A percentile compares a stretch with the other conserved stretches of the same genome.
phyloP scores from a whole-genome alignment of 2,329 filamentous ascomycete genomes.

The Hansfordia pulvinata region DNA sequence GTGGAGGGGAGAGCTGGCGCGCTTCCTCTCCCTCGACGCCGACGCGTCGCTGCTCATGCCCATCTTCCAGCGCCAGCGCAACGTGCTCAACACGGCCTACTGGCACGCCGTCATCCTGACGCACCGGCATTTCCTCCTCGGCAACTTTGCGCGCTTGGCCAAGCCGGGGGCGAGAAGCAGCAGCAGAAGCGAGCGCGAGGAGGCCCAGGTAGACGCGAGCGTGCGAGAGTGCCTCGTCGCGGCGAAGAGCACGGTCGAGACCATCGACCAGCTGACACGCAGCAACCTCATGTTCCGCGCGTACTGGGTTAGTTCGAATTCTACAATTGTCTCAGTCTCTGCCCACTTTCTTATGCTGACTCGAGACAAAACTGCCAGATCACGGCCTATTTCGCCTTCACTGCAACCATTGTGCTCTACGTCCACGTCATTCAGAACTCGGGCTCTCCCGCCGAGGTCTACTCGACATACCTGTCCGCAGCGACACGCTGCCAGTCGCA shows the following conservation, averaged over 20 bases:
- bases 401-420: constrained; percentile 14
- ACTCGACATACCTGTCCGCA: constrained; percentile 6
- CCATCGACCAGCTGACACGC: constrained; percentile 11
- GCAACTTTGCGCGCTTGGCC: constrained; percentile 17
- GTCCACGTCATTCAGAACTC: constrained; percentile 12
- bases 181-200: constrained; percentile 4
- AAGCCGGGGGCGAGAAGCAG: constrained; percentile 4
- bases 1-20: constrained; percentile 20
- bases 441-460: constrained; percentile 3
- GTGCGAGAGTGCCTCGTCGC: constrained; percentile 11
- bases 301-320: constrained; percentile 12
- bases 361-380: no score
- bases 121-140: constrained; percentile 22
- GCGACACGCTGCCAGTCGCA: constrained; percentile 11
- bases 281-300: constrained; percentile 14
- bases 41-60: constrained; percentile 19
- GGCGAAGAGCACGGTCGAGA: constrained; percentile 12
- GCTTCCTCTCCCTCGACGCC: constrained; percentile 23
- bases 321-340: neutral
- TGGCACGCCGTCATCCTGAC: constrained; percentile 27
- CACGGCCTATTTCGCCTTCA: constrained; percentile 15
- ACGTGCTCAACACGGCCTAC: constrained; percentile 25
- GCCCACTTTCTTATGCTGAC: no score
- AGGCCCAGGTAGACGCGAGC: constrained; percentile 7
- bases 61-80: constrained; percentile 25